Evolutionary conservation across 2,329 filamentous ascomycete species (phyloP).

Genomic region (Xylaria hypoxylon): DNA sequence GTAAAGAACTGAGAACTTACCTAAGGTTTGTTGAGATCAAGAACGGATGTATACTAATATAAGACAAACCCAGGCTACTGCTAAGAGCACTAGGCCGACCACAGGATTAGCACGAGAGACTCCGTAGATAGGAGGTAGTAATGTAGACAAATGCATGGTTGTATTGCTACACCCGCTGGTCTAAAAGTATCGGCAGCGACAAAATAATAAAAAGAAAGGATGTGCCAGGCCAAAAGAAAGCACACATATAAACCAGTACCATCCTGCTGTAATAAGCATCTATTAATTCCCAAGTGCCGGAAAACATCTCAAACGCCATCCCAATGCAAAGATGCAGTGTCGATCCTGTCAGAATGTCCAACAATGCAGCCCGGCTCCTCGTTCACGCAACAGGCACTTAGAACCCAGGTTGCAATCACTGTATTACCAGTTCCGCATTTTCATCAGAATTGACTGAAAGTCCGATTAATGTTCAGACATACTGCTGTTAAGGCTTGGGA

Average conservation of each 20-base stretch:
- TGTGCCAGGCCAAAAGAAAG: background rate
- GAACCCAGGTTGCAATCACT: background rate
- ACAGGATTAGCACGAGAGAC: background rate
- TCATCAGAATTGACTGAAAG: background rate
- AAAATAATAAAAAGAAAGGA: background rate
- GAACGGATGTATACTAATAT: too few relatives aligned
- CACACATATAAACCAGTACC: background rate
- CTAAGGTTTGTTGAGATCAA: too few relatives aligned
- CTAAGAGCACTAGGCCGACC: too few relatives aligned
- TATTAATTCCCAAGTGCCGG: background rate
- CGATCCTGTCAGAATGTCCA: background rate
- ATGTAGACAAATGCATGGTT: background rate
- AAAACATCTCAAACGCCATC: constrained; percentile 26
- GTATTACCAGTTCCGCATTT: background rate
- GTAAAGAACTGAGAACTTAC: too few relatives aligned
- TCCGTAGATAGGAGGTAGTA: too few relatives aligned
- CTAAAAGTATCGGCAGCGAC: background rate
- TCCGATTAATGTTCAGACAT: background rate
- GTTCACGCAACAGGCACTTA: too few relatives aligned
- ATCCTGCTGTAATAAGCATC: background rate
- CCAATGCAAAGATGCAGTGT: constrained; percentile 27
- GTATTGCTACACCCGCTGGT: constrained; percentile 18
- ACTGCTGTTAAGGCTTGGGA: too few relatives aligned
- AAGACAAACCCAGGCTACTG: too few relatives aligned
- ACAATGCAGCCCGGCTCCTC: background rate